Conservation (phyloP, 495 filamentous ascomycete species). For the Podospora comata region DNA sequence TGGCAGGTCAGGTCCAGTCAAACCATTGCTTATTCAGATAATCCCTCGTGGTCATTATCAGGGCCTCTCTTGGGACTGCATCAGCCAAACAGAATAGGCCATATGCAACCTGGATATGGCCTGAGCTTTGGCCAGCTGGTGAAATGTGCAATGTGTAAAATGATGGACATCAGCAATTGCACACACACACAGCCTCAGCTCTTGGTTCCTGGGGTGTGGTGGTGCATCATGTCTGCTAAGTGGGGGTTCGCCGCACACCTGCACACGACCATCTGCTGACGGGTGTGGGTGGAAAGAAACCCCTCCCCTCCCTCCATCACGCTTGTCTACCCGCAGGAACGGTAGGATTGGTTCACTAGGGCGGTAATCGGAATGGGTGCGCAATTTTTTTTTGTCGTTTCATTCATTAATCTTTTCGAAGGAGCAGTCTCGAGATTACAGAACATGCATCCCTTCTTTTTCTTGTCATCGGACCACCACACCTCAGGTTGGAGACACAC, state of each 20-base stretch:
- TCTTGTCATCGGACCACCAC: neutral
- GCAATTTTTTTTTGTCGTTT: slow-evolving; percentile 6
- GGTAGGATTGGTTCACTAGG: slow-evolving; percentile 4
- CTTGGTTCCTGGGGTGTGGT: neutral
- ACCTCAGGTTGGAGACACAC: neutral
- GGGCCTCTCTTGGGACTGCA: neutral
- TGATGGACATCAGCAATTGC: slow-evolving; percentile 12
- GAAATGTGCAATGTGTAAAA: slow-evolving; percentile 13
- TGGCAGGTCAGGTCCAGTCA: neutral
- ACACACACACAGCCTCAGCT: neutral
- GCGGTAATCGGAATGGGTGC: neutral
- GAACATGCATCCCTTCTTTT: neutral
- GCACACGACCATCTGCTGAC: slow-evolving; percentile 12
- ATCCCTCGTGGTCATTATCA: slow-evolving; percentile 3
- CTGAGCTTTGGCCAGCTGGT: neutral
- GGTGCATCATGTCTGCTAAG: neutral
- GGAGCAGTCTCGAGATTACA: neutral
- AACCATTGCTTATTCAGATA: neutral
- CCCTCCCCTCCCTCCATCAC: too few relatives aligned
- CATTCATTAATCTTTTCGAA: neutral
- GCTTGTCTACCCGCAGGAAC: neutral
- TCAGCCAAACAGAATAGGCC: slow-evolving; percentile 2
- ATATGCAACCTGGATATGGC: neutral
- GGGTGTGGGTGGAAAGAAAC: neutral
- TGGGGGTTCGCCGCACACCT: slow-evolving; percentile 9